Percentiles rank a stretch among this genome's conserved stretches.
Conservation (phyloP, 2,329 filamentous ascomycete genomes). For the Leptographium flavum region DNA sequence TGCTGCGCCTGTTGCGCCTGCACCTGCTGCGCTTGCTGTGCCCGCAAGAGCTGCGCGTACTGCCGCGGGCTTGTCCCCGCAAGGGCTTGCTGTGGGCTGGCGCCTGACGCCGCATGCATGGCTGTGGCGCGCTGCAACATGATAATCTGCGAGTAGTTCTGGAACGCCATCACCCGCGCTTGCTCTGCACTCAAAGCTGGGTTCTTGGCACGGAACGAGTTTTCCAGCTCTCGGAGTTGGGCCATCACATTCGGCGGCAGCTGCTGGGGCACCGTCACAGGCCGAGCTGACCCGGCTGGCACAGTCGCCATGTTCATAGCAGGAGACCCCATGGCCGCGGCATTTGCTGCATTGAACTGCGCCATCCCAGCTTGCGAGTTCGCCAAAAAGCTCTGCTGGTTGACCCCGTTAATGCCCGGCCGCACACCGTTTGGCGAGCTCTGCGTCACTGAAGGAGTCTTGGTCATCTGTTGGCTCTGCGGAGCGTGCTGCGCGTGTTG, state of each 20-base stretch:
- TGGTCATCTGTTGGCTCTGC: constrained; percentile 6
- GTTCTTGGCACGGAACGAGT: constrained; percentile 34
- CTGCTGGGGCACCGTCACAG: constrained; percentile 24
- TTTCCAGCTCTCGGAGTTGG: constrained; percentile 37
- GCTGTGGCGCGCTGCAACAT: constrained; percentile 33
- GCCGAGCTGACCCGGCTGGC: constrained; percentile 26
- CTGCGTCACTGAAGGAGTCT: constrained; percentile 15
- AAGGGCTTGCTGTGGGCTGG: constrained; percentile 30
- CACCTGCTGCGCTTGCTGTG: constrained; percentile 28
- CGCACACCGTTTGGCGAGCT: constrained; percentile 19
- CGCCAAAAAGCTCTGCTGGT: constrained; percentile 37
- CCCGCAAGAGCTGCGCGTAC: constrained; percentile 42
- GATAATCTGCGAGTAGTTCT: constrained; percentile 32
- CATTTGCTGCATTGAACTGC: constrained; percentile 29
- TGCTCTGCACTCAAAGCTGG: constrained; percentile 35
- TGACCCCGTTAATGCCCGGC: constrained; percentile 26
- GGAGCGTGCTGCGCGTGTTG: constrained; percentile 14
- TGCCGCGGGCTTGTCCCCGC: constrained; percentile 40
- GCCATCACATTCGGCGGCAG: constrained; percentile 31
- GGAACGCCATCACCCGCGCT: constrained; percentile 34
- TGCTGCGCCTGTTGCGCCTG: constrained; percentile 30
- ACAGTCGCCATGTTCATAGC: constrained; percentile 30
- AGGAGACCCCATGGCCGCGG: constrained; percentile 22
- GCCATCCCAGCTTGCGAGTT: constrained; percentile 40
- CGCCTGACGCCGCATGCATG: constrained; percentile 41